Evolutionary conservation across 805 yeast genomes (phyloP).

Genomic region (Hanseniaspora valbyensis): DNA sequence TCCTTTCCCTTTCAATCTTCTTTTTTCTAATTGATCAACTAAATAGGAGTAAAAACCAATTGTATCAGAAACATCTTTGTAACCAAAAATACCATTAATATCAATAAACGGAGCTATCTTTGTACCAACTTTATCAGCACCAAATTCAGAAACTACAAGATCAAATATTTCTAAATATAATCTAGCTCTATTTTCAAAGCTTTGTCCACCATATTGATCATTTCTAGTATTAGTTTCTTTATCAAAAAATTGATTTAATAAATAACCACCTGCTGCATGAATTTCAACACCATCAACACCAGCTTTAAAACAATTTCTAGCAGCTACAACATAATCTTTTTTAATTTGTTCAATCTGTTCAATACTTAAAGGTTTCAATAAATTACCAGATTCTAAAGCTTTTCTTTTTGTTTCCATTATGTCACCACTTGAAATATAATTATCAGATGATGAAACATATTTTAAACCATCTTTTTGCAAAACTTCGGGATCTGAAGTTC

Average conservation of each 20-base stretch:
- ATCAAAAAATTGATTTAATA: slow-evolving; percentile 46
- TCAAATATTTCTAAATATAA: slow-evolving; percentile 41
- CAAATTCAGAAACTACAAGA: slow-evolving; percentile 40
- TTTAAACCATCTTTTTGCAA: slow-evolving; percentile 31
- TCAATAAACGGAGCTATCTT: slow-evolving; percentile 40
- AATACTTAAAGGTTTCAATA: slow-evolving; percentile 18
- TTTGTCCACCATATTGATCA: slow-evolving; percentile 44
- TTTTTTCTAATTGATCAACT: slow-evolving; percentile 29
- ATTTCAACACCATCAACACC: slow-evolving; percentile 54
- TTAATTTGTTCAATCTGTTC: slow-evolving; percentile 33
- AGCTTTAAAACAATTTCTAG: slow-evolving; percentile 31
- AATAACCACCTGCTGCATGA: slow-evolving; percentile 58
- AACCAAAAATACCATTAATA: slow-evolving; percentile 34
- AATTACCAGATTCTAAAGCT: slow-evolving; percentile 27
- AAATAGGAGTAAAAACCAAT: slow-evolving; percentile 35
- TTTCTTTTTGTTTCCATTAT: slow-evolving; percentile 24
- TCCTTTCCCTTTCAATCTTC: neutral
- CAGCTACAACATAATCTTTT: slow-evolving; percentile 36
- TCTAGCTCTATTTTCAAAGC: slow-evolving; percentile 40
- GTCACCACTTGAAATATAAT: slow-evolving; percentile 27
- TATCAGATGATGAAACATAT: slow-evolving; percentile 34
- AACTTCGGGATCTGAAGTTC: slow-evolving; percentile 32
- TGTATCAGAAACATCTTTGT: slow-evolving; percentile 31
- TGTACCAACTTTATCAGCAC: slow-evolving; percentile 39
- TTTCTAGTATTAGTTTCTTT: slow-evolving; percentile 36